Evolutionary conservation across 345 rosid genomes (phyloP), one percentile per base, ranked within the genome.

Genomic region (Citrus medica): DNA sequence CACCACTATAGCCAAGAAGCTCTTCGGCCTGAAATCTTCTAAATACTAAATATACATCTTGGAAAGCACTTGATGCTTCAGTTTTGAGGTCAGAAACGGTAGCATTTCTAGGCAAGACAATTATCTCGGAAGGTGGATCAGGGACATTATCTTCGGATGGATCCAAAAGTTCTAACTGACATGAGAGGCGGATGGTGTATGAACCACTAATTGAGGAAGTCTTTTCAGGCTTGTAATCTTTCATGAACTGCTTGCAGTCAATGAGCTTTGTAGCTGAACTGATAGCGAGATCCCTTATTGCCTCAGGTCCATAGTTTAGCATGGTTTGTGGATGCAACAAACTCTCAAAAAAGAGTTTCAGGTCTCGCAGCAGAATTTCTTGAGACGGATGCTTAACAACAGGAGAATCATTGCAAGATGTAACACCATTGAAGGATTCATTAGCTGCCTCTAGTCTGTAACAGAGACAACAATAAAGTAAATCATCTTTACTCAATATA

Each of bases 171-270:
- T 85, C 89, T 79, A 88, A 83, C 66, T 85, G 74, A 60, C 95
- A 91, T 27, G 74, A 83, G 58, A 90, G 65, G 82, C 80, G 67
- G 19, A 87, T 75, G 16, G 66, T 68, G 56, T 32, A 73, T 3
- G 77, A 78, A 33, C 78, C 74, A 68, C 22, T 74, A 4, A n/a
- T 24, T 28, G 76, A 13, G 13, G 74, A 56, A 3, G 51, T 48
- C 71, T 61, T 81, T 25, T 84, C 89, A 30, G 72, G 81, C 40
- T 76, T 73, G 76, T 90, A 91, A 69, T 86, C 87, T 75, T 90
- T 91, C 78, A 90, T 60, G 76, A 91, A 91, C 79, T 90, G 92
- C 88, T 91, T 91, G 90, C 95, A 90, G 78, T 91, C 95, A 7
- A 91, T 88, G n/a, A 91, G 85, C 76, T 85, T 91, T 58, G 78